A percentile compares a stretch with the other conserved stretches of the same genome.
Evolutionary conservation across 2,329 filamentous ascomycete genomes (phyloP).

Genomic region (Aspergillus latus): DNA sequence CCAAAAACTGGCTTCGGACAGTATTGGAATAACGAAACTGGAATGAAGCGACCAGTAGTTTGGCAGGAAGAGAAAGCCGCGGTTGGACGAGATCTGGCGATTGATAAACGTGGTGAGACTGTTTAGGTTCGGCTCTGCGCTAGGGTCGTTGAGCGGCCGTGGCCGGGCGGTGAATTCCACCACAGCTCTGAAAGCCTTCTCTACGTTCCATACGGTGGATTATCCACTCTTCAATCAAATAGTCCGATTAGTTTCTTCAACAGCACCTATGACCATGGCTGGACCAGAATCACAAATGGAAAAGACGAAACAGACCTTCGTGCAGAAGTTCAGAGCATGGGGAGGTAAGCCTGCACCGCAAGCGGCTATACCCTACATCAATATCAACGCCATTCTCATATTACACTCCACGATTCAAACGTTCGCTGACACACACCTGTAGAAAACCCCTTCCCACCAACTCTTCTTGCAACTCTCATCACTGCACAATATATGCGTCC

Average conservation of each 20-base stretch:
- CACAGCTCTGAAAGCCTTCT: background rate
- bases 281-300: conserved; percentile 30
- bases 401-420: too few relatives aligned
- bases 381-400: background rate
- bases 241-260: too few relatives aligned
- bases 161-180: conserved; percentile 10
- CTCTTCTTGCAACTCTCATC: conserved; percentile 64
- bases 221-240: too few relatives aligned
- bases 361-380: background rate
- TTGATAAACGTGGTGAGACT: conserved; percentile 32
- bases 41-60: conserved; percentile 1
- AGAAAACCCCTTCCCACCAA: conserved; percentile 66
- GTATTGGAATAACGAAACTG: background rate
- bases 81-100: conserved; percentile 16
- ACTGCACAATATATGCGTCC: conserved; percentile 67
- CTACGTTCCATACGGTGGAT: too few relatives aligned
- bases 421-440: background rate
- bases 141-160: conserved; percentile 16
- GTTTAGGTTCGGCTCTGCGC: conserved; percentile 22
- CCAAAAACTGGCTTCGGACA: background rate
- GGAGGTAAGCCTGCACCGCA: conserved; percentile 36
- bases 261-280: conserved; percentile 24
- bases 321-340: conserved; percentile 43
- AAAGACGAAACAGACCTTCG: conserved; percentile 39
- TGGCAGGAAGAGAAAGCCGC: conserved; percentile 1